Conservation (phyloP, 495 filamentous ascomycete species). For the Aspergillus baeticus region DNA sequence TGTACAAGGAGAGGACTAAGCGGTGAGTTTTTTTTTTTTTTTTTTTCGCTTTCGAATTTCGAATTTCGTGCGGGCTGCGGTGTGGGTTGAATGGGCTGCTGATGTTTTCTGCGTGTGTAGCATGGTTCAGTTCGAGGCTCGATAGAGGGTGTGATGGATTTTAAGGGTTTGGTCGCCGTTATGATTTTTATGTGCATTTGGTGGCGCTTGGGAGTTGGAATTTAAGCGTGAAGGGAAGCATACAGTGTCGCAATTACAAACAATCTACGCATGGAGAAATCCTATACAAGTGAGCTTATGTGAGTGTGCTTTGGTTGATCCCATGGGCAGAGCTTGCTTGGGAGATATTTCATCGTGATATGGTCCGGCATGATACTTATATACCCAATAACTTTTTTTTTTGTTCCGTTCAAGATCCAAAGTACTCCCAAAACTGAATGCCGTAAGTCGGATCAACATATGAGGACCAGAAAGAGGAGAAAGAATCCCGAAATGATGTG, state of each 20-base stretch:
- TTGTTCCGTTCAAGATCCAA: neutral
- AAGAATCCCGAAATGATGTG: neutral
- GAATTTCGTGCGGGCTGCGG: neutral
- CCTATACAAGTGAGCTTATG: neutral
- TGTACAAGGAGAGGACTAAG: slow-evolving; percentile 98
- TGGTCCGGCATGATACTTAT: slow-evolving; percentile 7
- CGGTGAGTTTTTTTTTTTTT: slow-evolving; percentile 56
- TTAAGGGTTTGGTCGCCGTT: neutral
- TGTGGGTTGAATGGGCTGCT: no score
- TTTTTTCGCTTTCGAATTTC: neutral
- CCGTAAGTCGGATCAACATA: slow-evolving; percentile 1
- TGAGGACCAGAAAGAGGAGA: slow-evolving; percentile 10
- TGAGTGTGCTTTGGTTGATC: neutral
- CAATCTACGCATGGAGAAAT: neutral
- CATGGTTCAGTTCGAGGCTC: slow-evolving; percentile 98
- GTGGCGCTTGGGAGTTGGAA: slow-evolving; percentile 18
- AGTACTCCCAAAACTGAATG: neutral
- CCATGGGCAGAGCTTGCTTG: neutral
- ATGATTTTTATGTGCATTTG: slow-evolving; percentile 16
- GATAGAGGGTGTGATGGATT: slow-evolving; percentile 44
- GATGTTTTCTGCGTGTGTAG: slow-evolving; percentile 36
- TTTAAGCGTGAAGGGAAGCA: neutral
- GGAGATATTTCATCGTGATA: neutral
- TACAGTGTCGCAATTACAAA: neutral
- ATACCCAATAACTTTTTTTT: slow-evolving; percentile 12